Base-by-base conservation (phyloP, 1,139 yeast genomes). In the Candida glucosophila region DNA sequence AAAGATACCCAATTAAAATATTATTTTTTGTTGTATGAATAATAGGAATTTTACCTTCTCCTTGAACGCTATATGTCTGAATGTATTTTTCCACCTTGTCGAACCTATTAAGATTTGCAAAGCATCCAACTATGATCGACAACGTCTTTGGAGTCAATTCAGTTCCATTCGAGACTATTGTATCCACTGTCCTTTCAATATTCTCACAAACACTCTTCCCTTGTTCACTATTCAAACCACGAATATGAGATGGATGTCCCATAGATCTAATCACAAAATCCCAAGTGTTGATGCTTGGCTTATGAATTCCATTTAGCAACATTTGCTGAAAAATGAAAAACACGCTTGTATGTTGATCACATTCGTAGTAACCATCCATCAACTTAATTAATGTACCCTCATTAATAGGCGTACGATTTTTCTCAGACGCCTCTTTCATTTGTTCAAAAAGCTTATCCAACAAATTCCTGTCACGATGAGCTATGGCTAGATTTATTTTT, bases 241-340 rank as follows among this genome's bases (percentile, higher is more conserved):
- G 29, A 6, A 55, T 44, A 22, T 49, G 35, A 5, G 37, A 27
- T 2, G 65, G 58, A 31, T 50, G 53, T 5, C 65, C 61, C 47
- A 62, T 43, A 2, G 66, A 49, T 29, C 52, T 47, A 24, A 64
- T 39, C 3, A 58, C 52, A 22, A 54, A 35, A 21, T 55, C 58
- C 70, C 70, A 64, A 1, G 64, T 39, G 2, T 39, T 31, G 8
- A 44, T 36, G 7, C 50, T 37, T 2, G 64, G 64, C 13, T 38
- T 41, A 10, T 37, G 36, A 17, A 45, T 34, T 3, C 60, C 58
- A 14, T 39, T 39, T n/a, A 34, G 27, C 14, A 57, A 29, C 42
- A 64, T 42, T 19, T 42, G 45, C 28, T 56, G 55, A 43, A 63
- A 61, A 9, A 61, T 41, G 17, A 36, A 41, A 33, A 59, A 54